Evolutionary conservation across 768 basidiomycete species (phyloP).

Genomic region (Suillus subluteus): DNA sequence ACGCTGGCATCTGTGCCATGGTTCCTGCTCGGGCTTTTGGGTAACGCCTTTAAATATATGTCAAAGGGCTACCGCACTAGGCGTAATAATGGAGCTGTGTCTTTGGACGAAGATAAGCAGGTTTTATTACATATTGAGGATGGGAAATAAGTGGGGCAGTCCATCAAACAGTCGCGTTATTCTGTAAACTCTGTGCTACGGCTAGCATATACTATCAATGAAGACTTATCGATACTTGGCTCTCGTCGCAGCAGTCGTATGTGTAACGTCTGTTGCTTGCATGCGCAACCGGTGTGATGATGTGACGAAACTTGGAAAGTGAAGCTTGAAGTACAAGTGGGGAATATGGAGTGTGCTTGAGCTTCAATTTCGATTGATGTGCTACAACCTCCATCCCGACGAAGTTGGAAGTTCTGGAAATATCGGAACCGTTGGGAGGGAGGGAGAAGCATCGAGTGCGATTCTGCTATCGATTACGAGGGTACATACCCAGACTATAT

Average conservation of each 20-base stretch:
- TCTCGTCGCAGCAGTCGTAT: background rate
- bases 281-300: too few relatives aligned
- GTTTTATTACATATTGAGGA: conserved; percentile 78
- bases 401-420: background rate
- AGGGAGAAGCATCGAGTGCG: too few relatives aligned
- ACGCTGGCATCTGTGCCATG: conserved; percentile 89
- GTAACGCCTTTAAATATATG: conserved; percentile 71
- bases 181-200: too few relatives aligned
- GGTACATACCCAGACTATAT: too few relatives aligned
- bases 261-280: too few relatives aligned
- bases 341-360: background rate
- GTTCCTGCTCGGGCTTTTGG: conserved; percentile 80
- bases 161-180: background rate
- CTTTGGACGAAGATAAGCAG: conserved; percentile 88
- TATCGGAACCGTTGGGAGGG: too few relatives aligned
- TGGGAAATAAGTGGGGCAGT: conserved; percentile 48
- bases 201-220: too few relatives aligned
- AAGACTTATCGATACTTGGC: background rate
- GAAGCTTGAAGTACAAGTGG: too few relatives aligned
- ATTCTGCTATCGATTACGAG: too few relatives aligned
- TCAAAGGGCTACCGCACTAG: conserved; percentile 47
- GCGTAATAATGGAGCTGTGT: conserved; percentile 74
- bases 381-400: background rate
- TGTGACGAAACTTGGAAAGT: too few relatives aligned
- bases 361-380: background rate